A percentile compares a stretch with the other conserved stretches of the same genome.
These are phyloP conservation scores for Leccinum subgranulosum DNA, from an alignment of 768 basidiomycete genomes.

Conservation along the genomic window DNA sequence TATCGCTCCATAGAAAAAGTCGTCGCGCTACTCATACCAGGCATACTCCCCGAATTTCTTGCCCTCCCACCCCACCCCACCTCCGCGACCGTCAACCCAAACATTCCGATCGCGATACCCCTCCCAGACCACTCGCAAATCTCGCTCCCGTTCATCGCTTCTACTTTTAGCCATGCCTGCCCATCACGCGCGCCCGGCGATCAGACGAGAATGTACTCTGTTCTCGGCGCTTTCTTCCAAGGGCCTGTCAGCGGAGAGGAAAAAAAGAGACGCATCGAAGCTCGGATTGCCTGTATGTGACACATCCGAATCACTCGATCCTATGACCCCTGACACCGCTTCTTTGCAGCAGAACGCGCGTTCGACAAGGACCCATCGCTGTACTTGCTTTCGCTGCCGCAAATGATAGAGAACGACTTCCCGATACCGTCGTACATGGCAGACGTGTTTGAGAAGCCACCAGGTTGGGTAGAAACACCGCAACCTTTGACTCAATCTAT, in stretches of 20 bases:
- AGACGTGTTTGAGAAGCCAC: slow-evolving; percentile 58
- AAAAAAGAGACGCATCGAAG: slow-evolving; percentile 60
- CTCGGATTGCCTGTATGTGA: slow-evolving; percentile 38
- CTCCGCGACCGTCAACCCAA: slow-evolving; percentile 56
- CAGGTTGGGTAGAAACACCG: slow-evolving; percentile 85
- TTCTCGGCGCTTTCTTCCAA: slow-evolving; percentile 79
- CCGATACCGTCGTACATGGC: slow-evolving; percentile 84
- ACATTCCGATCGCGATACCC: slow-evolving; percentile 51
- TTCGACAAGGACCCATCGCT: slow-evolving; percentile 61
- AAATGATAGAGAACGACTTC: slow-evolving; percentile 95
- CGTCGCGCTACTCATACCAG: slow-evolving; percentile 81
- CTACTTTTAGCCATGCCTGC: slow-evolving; percentile 87
- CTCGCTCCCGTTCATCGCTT: slow-evolving; percentile 63
- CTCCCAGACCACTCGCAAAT: slow-evolving; percentile 32
- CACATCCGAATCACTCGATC: not conserved
- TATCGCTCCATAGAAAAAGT: slow-evolving; percentile 70
- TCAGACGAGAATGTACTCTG: slow-evolving; percentile 77
- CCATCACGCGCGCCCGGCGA: slow-evolving; percentile 95
- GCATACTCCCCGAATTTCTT: slow-evolving; percentile 73
- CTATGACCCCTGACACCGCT: slow-evolving; percentile 5
- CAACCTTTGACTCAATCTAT: slow-evolving; percentile 34
- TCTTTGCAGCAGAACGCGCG: slow-evolving; percentile 51
- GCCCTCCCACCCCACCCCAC: slow-evolving; percentile 70
- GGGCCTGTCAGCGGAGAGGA: slow-evolving; percentile 78
- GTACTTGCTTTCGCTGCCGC: slow-evolving; percentile 73